Evolutionary conservation across 306 rosid species (phyloP).

Genomic region (Carpinus fangiana): DNA sequence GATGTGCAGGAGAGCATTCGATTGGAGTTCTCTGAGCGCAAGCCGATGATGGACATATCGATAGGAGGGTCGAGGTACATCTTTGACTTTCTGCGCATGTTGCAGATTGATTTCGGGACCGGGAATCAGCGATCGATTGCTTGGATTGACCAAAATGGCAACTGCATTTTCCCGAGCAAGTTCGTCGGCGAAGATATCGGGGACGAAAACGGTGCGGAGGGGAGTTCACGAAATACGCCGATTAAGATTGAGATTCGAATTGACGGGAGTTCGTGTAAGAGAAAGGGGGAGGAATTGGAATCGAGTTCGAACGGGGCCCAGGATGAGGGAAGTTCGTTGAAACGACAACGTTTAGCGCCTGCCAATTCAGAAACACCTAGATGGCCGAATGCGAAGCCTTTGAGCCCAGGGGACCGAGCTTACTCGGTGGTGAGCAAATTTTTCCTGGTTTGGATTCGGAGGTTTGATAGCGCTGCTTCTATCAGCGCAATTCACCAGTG

Average conservation of each 20-base stretch:
- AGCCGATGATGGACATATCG: slow-evolving; percentile 27
- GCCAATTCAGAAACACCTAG: slow-evolving; percentile 7
- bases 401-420: slow-evolving; percentile 32
- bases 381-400: slow-evolving; percentile 42
- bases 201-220: slow-evolving; percentile 10
- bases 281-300: slow-evolving; percentile 19
- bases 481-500: slow-evolving; percentile 49
- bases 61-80: slow-evolving; percentile 40
- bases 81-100: slow-evolving; percentile 59
- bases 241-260: slow-evolving; percentile 35
- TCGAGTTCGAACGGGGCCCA: slow-evolving; percentile 20
- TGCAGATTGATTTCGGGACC: slow-evolving; percentile 41
- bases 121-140: slow-evolving; percentile 57
- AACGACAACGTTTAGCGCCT: slow-evolving; percentile 31
- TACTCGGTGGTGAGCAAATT: slow-evolving; percentile 24
- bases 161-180: slow-evolving; percentile 49
- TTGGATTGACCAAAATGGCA: slow-evolving; percentile 54
- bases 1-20: slow-evolving; percentile 33
- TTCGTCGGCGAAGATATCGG: slow-evolving; percentile 39
- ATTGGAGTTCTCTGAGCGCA: slow-evolving; percentile 37
- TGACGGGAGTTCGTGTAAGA: slow-evolving; percentile 32
- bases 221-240: slow-evolving; percentile 6
- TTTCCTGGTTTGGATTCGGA: slow-evolving; percentile 36
- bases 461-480: slow-evolving; percentile 24
- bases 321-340: slow-evolving; percentile 46